Conservation (phyloP, 495 filamentous ascomycete species). For the Recurvomyces mirabilis region DNA sequence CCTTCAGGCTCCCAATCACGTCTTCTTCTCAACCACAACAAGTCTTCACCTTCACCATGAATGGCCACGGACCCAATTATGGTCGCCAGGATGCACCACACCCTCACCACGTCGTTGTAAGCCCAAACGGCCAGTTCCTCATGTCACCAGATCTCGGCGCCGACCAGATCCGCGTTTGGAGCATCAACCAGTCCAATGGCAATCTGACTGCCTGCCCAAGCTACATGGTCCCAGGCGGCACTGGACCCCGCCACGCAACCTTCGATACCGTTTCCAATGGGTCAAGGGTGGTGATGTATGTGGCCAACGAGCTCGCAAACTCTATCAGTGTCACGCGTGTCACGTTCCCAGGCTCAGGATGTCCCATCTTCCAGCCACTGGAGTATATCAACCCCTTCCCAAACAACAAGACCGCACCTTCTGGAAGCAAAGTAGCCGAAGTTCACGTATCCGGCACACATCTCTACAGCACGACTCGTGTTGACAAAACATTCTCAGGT, state of each 20-base stretch:
- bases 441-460: conserved; percentile 39
- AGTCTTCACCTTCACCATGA: conserved; percentile 21
- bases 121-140: conserved; percentile 27
- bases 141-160: conserved; percentile 29
- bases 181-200: conserved; percentile 14
- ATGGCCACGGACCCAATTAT: conserved; percentile 17
- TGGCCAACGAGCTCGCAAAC: background rate
- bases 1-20: conserved; percentile 15
- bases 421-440: conserved; percentile 43
- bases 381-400: conserved; percentile 17
- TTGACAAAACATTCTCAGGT: conserved; percentile 30
- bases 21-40: conserved; percentile 9
- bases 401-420: conserved; percentile 14
- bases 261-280: conserved; percentile 19
- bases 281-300: conserved; percentile 20
- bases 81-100: conserved; percentile 24
- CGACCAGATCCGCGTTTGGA: conserved; percentile 25
- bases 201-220: conserved; percentile 12
- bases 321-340: background rate
- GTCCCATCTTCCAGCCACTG: conserved; percentile 18
- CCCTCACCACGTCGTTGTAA: conserved; percentile 26
- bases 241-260: conserved; percentile 27
- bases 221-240: conserved; percentile 17
- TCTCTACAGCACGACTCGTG: conserved; percentile 32
- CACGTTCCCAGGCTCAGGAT: conserved; percentile 12